Percentiles rank a stretch among this genome's conserved stretches.
These are phyloP conservation scores for Xylariomycetidae sp. DNA, from an alignment of 2,329 filamentous ascomycete genomes.

Conservation along the genomic window DNA sequence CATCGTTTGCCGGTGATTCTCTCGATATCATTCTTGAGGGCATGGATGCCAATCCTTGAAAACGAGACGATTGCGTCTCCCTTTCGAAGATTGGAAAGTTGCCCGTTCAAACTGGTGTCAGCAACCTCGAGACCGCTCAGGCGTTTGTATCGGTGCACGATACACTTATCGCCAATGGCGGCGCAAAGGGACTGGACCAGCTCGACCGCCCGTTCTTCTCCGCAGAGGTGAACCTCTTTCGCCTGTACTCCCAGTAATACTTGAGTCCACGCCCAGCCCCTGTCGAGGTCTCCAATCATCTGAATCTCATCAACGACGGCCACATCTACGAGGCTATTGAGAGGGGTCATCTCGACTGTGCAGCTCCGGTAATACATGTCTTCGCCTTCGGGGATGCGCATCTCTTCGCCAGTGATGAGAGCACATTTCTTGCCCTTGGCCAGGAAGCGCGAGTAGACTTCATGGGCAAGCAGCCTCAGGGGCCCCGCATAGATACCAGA, in stretches of 20 bases:
- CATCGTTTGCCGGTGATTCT: constrained; percentile 70
- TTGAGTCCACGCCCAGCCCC: constrained; percentile 93
- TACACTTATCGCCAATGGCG: constrained; percentile 73
- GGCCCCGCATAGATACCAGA: constrained; percentile 88
- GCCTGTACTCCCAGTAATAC: constrained; percentile 84
- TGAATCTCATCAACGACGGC: constrained; percentile 98
- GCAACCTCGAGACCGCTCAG: constrained; percentile 72
- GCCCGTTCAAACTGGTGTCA: constrained; percentile 55
- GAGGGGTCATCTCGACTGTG: constrained; percentile 82
- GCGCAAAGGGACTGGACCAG: constrained; percentile 74
- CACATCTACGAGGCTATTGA: constrained; percentile 65
- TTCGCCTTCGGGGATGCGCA: constrained; percentile 59
- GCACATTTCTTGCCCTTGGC: constrained; percentile 74
- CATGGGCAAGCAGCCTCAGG: constrained; percentile 81
- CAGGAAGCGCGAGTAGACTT: constrained; percentile 84
- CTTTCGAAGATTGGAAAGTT: constrained; percentile 67
- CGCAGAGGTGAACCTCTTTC: constrained; percentile 87
- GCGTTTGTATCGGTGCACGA: constrained; percentile 79
- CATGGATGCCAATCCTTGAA: constrained; percentile 75
- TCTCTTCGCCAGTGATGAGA: constrained; percentile 87
- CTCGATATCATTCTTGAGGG: constrained; percentile 75
- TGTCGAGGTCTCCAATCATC: constrained; percentile 77
- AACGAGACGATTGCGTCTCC: constrained; percentile 91
- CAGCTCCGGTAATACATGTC: constrained; percentile 69
- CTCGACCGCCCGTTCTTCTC: constrained; percentile 77